A percentile compares a stretch with the other conserved stretches of the same genome.
Conservation (phyloP, 2,329 filamentous ascomycete species). For the Colletotrichum sp. region DNA sequence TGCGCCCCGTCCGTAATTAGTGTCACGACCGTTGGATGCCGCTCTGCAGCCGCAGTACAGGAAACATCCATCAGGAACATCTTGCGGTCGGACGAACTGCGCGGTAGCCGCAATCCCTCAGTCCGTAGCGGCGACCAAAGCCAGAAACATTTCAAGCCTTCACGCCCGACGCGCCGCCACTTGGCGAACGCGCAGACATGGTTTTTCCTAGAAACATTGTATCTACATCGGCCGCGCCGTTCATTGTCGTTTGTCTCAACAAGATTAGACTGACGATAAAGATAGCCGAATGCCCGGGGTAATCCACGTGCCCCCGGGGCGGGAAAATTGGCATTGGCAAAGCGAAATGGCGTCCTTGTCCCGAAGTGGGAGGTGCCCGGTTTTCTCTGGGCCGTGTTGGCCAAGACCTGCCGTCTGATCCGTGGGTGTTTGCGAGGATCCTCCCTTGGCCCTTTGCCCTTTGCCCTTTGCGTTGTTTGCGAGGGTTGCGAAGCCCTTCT, state of each 20-base stretch:
- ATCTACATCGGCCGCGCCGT: not conserved
- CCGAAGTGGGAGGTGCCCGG: conserved; percentile 9
- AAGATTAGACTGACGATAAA: conserved; percentile 16
- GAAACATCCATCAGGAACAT: not conserved
- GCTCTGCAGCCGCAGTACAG: not conserved
- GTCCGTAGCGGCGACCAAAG: not conserved
- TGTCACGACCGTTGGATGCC: not conserved
- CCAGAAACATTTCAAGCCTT: not conserved
- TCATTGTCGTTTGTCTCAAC: conserved; percentile 10
- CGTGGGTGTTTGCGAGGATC: not conserved
- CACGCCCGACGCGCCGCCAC: not conserved
- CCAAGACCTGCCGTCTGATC: conserved; percentile 22
- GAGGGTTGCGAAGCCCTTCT: not conserved
- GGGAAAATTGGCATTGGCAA: conserved; percentile 7
- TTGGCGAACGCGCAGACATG: not conserved
- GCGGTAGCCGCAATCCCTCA: not conserved
- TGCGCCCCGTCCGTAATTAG: not conserved
- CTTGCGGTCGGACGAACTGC: not conserved
- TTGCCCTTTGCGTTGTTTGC: not conserved
- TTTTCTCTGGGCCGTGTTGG: conserved; percentile 1
- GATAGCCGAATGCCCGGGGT: conserved; percentile 19
- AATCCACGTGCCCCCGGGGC: conserved; percentile 12
- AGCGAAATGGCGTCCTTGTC: conserved; percentile 17
- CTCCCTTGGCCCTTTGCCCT: not conserved
- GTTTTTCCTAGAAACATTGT: not conserved